Evolutionary conservation across 148 eudicot species (phyloP), one percentile per base, ranked within the genome.

Genomic region (Linanthus parryae): DNA sequence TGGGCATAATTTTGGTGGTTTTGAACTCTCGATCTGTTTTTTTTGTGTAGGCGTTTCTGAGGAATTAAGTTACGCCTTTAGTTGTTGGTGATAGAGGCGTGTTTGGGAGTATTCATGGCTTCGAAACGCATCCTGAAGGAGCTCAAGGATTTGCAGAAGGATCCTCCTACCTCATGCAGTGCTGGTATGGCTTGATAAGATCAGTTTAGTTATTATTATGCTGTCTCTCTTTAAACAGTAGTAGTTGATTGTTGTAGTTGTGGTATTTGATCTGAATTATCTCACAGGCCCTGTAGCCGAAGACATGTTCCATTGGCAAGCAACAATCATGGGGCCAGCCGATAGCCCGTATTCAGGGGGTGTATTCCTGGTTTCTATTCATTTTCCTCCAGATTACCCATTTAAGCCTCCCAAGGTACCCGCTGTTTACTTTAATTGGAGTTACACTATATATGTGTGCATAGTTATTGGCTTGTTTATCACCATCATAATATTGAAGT

Each of bases 271-370:
- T n/a, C n/a, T n/a, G n/a, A n/a, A n/a, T 12, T 3, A 5, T 15
- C 6, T 31, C 31, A 12, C 38, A 49, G 54, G 54, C 9, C 54
- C 54, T 1, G 37, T 29, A 49, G 54, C 54, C 0, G 54, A 49
- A 18, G 54, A 49, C 27, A 49, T 49, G 54, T 49, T 49, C 4
- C 54, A 49, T 29, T 49, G 54, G 54, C 54, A 49, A 49, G 54
- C 54, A 17, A 49, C 54, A 18, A 49, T 49, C 12, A 49, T 49
- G 37, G 54, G 54, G 31, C 54, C 54, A 13, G 38, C 37, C 19
- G 54, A 49, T 2, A 49, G 54, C 54, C 54, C 54, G 8, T 49
- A 49, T n/a, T 25, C 17, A 16, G 54, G 54, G 24, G 54, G 54
- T 30, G 54, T 49, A 2, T 49, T 49, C 31, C 19, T 49, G 16